phyloP scores from a whole-genome alignment of 2,329 filamentous ascomycete genomes.

The Aspergillus caelatus region DNA sequence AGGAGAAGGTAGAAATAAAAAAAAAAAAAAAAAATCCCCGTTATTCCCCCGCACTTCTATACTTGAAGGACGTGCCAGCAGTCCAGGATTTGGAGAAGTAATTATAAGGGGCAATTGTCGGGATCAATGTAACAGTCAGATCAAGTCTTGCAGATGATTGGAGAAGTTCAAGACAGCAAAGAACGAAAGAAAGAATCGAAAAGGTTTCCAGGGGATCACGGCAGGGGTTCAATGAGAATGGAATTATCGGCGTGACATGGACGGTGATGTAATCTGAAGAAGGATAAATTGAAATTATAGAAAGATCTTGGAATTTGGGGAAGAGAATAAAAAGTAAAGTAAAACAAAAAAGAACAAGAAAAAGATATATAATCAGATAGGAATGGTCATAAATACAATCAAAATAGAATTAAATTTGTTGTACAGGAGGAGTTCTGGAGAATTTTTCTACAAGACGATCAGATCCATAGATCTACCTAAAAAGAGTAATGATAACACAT shows the following conservation, averaged over 20 bases:
- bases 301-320: not conserved
- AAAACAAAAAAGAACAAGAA: not conserved
- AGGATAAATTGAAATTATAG: not conserved
- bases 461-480: not conserved
- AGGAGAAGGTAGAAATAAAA: not conserved
- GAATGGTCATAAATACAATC: not conserved
- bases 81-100: not conserved
- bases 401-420: not conserved
- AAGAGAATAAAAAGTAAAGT: not conserved
- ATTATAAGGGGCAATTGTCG: not conserved
- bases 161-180: not conserved
- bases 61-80: not conserved
- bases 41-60: conserved; percentile 1
- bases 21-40: not conserved
- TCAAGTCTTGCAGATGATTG: not conserved
- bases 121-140: not conserved
- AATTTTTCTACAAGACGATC: conserved; percentile 4
- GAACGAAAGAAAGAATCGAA: not conserved
- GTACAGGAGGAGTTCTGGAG: not conserved
- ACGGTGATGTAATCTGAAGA: conserved; percentile 8
- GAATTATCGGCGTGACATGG: not conserved
- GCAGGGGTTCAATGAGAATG: conserved; percentile 4
- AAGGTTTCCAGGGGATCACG: not conserved
- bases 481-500: not conserved
- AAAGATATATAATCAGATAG: not conserved